These are phyloP conservation scores for Gautieria morchelliformis DNA, from an alignment of 768 basidiomycete species.

Conservation along the genomic window DNA sequence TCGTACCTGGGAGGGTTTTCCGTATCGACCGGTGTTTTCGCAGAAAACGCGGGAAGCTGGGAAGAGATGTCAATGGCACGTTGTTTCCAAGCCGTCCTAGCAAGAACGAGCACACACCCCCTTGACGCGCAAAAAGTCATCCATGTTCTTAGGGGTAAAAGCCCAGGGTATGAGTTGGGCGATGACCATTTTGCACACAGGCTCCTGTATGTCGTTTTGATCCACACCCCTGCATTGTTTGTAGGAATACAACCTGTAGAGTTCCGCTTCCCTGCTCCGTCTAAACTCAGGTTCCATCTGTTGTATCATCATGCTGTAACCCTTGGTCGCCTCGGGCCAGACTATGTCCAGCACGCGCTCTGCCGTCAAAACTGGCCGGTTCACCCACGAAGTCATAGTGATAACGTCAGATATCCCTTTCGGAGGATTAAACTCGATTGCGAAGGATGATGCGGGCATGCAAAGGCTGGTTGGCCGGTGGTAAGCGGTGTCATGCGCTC, in stretches of 20 bases:
- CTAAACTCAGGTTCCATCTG: too few species aligned
- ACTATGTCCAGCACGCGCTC: not conserved
- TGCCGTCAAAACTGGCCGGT: not conserved
- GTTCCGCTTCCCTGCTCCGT: not conserved
- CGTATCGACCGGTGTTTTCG: not conserved
- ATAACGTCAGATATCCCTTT: not conserved
- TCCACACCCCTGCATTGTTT: not conserved
- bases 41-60: not conserved
- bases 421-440: not conserved
- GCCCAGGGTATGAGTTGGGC: slow-evolving; percentile 3
- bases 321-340: not conserved
- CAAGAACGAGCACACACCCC: not conserved
- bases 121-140: not conserved
- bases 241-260: not conserved
- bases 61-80: not conserved
- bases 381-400: not conserved
- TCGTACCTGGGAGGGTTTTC: not conserved
- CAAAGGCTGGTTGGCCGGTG: not conserved
- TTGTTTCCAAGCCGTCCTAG: too few species aligned
- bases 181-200: not conserved
- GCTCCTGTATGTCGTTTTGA: not conserved
- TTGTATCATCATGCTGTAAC: not conserved
- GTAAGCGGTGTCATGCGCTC: not conserved
- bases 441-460: not conserved
- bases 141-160: not conserved